Evolutionary conservation across 768 basidiomycete species (phyloP), one percentile per base, ranked within the genome.

Genomic region (Mycena belliarum): DNA sequence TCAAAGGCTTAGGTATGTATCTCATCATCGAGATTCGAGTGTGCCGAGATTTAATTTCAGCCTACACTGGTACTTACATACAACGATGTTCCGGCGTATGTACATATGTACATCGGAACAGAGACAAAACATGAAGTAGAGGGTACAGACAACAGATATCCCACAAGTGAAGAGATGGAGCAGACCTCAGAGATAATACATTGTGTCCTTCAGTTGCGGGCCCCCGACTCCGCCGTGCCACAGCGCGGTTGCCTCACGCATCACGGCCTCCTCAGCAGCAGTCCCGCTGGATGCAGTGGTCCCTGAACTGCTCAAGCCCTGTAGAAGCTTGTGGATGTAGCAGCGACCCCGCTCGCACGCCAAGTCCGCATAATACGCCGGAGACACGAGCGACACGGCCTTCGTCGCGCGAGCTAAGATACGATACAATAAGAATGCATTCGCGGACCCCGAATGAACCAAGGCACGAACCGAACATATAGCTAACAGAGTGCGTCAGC

Each of bases 321-420:
- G 82, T 57, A 93, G 71, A 24, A 91, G 80, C n/a, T 82, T 83
- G 67, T 91, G 86, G 20, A 93, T 66, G 66, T 91, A 93, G 66
- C 82, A 87, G 25, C 91, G 77, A 0, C 89, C 91, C 18, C 82
- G 72, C 64, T 83, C 82, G 58, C 82, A 82, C 7, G 79, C 77
- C 52, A 93, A 76, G 69, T 93, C 90, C 14, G 89, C 88, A 62
- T 91, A 92, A 68, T 91, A 91, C 0, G 91, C 91, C 0, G 91
- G 87, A 0, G 91, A 90, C 12, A 85, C 82, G 21, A 93, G 78
- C 66, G 89, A 91, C 49, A 95, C 93, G 0, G 91, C 88, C 64
- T 91, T 89, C 3, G 93, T 95, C 2, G 93, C 91, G 16, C 93
- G 86, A 6, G 88, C 89, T 63, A 28, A 10, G 18, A 28, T 6